Evolutionary conservation across 2,329 filamentous ascomycete species (phyloP), one percentile per base, ranked within the genome.

Genomic region (Metarhizium sp.): DNA sequence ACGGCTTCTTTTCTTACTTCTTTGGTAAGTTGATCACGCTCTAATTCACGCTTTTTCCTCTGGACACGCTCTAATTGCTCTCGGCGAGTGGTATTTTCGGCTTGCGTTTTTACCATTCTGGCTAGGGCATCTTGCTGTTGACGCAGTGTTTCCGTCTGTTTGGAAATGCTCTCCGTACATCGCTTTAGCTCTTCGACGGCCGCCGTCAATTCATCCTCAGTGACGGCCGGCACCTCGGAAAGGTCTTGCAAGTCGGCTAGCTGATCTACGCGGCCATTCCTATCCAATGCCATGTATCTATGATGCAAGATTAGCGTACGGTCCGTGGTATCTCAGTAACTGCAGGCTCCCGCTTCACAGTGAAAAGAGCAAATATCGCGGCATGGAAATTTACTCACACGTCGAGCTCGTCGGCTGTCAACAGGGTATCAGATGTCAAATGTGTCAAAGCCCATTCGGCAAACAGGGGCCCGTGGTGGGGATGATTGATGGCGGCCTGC

Each of bases 151-250:
- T 83, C 80, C 32, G 78, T 84, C 63, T 89, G 86, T 66, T 79
- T 79, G 58, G 80, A 75, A 32, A 89, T 86, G 18, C 77, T 78
- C 18, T 76, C 76, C 0, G 86, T 88, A 1, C 86, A 87, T 42
- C 74, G 74, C 57, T 80, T 76, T n/a, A 90, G 73, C 53, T 86
- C 80, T 3, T 79, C 75, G 51, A 87, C 82, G 16, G 86, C 86
- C 45, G 73, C 68, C 53, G 75, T 74, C 55, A 89, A 72, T 52
- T 88, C 83, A 30, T 78, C 71, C 56, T 88, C 84, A 14, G 74
- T 70, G 49, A 87, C 67, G 5, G 79, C 75, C 54, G 76, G 77
- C 38, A 78, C 69, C 36, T 71, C 62, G 4, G 73, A 70, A n/a
- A 78, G 60, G 59, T 81, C 75, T 55, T 76, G 69, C 42, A 70